A percentile compares a stretch with the other conserved stretches of the same genome.
Evolutionary conservation across 2,329 filamentous ascomycete genomes (phyloP).

Genomic region (Fusarium sp.): DNA sequence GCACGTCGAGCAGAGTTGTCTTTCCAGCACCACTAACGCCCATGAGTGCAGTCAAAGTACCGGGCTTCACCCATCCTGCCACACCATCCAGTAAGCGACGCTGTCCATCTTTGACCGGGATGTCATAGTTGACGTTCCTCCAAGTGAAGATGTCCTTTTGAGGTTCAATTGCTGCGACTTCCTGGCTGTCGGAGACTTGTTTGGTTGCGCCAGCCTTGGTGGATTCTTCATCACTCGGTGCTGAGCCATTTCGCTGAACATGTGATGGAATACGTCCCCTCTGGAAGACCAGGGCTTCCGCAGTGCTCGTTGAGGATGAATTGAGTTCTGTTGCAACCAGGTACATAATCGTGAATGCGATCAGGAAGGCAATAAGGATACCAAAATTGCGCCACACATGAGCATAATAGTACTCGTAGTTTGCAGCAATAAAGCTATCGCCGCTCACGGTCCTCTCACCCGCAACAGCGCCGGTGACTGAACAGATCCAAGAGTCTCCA

Average conservation of each 20-base stretch:
- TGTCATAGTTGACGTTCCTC: constrained; percentile 79
- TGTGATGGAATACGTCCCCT: constrained; percentile 65
- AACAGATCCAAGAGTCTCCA: constrained; percentile 66
- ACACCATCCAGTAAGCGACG: constrained; percentile 84
- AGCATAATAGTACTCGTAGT: constrained; percentile 69
- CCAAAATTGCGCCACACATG: constrained; percentile 79
- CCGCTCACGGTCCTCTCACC: constrained; percentile 71
- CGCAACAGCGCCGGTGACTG: constrained; percentile 67
- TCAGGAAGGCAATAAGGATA: constrained; percentile 75
- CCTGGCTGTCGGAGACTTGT: constrained; percentile 27
- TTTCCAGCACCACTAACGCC: constrained; percentile 67
- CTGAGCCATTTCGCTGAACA: constrained; percentile 51
- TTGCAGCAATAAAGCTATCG: constrained; percentile 70
- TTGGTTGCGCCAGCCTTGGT: constrained; percentile 44
- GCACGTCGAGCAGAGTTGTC: constrained; percentile 59
- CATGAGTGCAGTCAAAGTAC: constrained; percentile 85
- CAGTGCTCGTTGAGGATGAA: constrained; percentile 72
- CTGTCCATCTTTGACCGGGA: constrained; percentile 79
- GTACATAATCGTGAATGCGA: constrained; percentile 75
- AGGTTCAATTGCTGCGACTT: constrained; percentile 54
- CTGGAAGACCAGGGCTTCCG: constrained; percentile 78
- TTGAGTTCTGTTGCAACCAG: constrained; percentile 76
- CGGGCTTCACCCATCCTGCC: constrained; percentile 90
- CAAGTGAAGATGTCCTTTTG: constrained; percentile 80
- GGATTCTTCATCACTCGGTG: constrained; percentile 50